These are phyloP conservation scores for Byssoonygena ceratinophila DNA, from an alignment of 2,329 filamentous ascomycete genomes.

Conservation along the genomic window DNA sequence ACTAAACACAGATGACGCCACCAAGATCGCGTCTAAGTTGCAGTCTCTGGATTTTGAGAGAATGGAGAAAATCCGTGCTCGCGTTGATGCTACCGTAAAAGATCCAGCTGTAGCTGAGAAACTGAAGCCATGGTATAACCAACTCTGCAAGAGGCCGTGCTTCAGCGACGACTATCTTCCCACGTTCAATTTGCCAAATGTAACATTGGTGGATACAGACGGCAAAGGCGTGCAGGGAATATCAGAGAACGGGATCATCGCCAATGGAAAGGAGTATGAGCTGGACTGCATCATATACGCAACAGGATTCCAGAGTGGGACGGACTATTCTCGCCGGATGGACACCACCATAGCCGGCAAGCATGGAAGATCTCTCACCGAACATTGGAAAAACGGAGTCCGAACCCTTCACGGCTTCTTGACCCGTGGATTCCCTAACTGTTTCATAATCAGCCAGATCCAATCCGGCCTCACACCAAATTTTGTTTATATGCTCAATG, in stretches of 20 bases:
- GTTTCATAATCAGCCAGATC: slow-evolving; percentile 40
- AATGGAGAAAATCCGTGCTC: slow-evolving; percentile 38
- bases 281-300: slow-evolving; percentile 40
- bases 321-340: slow-evolving; percentile 18
- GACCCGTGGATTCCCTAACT: slow-evolving; percentile 45
- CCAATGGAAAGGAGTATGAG: slow-evolving; percentile 40
- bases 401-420: slow-evolving; percentile 45
- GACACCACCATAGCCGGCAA: slow-evolving; percentile 38
- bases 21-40: slow-evolving; percentile 22
- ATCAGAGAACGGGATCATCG: slow-evolving; percentile 41
- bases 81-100: slow-evolving; percentile 44
- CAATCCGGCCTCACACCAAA: slow-evolving; percentile 29
- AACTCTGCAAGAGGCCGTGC: slow-evolving; percentile 45
- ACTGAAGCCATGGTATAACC: slow-evolving; percentile 51
- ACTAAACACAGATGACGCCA: slow-evolving; percentile 14
- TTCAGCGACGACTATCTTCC: slow-evolving; percentile 39
- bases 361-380: slow-evolving; percentile 35
- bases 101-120: slow-evolving; percentile 42
- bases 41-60: slow-evolving; percentile 33
- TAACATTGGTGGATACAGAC: slow-evolving; percentile 51
- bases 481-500: slow-evolving; percentile 6
- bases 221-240: slow-evolving; percentile 43
- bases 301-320: slow-evolving; percentile 33
- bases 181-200: slow-evolving; percentile 49
- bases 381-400: slow-evolving; percentile 40